Evolutionary conservation across 2,329 filamentous ascomycete genomes (phyloP).

Genomic region (Aspergillus spinulosporus): DNA sequence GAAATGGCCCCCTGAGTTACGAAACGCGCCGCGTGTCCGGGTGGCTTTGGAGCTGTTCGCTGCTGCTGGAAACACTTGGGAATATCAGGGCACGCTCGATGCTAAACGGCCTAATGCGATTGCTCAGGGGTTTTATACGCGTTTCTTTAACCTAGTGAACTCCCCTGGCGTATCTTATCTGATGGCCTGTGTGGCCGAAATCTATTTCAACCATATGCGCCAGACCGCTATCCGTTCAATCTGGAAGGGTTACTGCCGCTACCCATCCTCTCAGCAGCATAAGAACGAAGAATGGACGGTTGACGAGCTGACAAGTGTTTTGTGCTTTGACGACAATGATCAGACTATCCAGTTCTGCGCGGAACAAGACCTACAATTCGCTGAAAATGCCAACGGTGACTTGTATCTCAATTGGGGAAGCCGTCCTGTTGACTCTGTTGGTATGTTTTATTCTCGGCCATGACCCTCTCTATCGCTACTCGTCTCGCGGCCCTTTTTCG

Average conservation of each 20-base stretch:
- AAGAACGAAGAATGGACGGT: constrained; percentile 59
- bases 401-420: constrained; percentile 54
- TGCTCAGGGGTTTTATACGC: constrained; percentile 59
- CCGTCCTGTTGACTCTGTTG: constrained; percentile 49
- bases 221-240: constrained; percentile 57
- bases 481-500: background rate
- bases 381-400: constrained; percentile 46
- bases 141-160: constrained; percentile 59
- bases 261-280: constrained; percentile 48
- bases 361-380: constrained; percentile 54
- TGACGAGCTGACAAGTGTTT: constrained; percentile 50
- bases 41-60: constrained; percentile 59
- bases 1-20: constrained; percentile 53
- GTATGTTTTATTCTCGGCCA: constrained; percentile 34
- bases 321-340: constrained; percentile 58
- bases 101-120: constrained; percentile 52
- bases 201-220: constrained; percentile 61
- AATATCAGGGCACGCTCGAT: constrained; percentile 53
- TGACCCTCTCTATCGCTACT: constrained; percentile 23
- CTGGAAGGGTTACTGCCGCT: constrained; percentile 54
- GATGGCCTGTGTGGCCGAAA: constrained; percentile 64
- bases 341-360: constrained; percentile 57
- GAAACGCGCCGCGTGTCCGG: constrained; percentile 54
- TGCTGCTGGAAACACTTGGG: constrained; percentile 55
- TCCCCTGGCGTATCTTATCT: constrained; percentile 60